Evolutionary conservation across 2,329 filamentous ascomycete genomes (phyloP), one percentile per base, ranked within the genome.

Genomic region (Ascochyta rabiei): DNA sequence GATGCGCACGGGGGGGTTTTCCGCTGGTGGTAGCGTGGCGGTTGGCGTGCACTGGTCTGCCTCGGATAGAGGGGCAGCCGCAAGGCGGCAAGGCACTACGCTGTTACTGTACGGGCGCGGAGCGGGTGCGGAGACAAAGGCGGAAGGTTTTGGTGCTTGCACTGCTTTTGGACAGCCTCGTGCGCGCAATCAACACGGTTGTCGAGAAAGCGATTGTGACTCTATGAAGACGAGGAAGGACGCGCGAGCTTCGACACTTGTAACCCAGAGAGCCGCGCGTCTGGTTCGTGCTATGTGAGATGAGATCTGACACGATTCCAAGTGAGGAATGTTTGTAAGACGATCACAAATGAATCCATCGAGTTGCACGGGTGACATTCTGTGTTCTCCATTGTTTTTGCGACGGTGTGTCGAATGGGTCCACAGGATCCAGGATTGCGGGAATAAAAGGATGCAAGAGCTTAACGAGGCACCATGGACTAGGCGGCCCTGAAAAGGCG

Each of bases 231-330:
- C 46, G 42, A 50, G 42, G 39, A 24, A 18, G 26, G 41, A 31
- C 46, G 46, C 52, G 50, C 52, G 42, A 55, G 52, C 52, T 50
- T 47, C 47, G 52, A 46, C 41, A 33, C 24, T 35, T 46, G 45
- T 42, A 60, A 56, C 38, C 48, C 19, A 46, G 39, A 64, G 60
- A 60, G 63, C 66, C 65, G 61, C 60, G 60, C 54, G 51, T 60
- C 47, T 63, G 61, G 64, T 58, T 66, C 49, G 43, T 50, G 24
- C 45, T 44, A 53, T 56, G 57, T 57, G 45, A 58, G 48, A 55
- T 55, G 52, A 34, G 42, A 50, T 55, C 46, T 50, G 37, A 47
- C 42, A 55, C 46, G 53, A 49, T 60, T 49, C 53, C 60, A 46
- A 46, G 59, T 51, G 55, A 59, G 60, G 60, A 61, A 61, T 51